A percentile compares a stretch with the other conserved stretches of the same genome.
Evolutionary conservation across 768 basidiomycete genomes (phyloP).

Genomic region (Trametes meyenii): DNA sequence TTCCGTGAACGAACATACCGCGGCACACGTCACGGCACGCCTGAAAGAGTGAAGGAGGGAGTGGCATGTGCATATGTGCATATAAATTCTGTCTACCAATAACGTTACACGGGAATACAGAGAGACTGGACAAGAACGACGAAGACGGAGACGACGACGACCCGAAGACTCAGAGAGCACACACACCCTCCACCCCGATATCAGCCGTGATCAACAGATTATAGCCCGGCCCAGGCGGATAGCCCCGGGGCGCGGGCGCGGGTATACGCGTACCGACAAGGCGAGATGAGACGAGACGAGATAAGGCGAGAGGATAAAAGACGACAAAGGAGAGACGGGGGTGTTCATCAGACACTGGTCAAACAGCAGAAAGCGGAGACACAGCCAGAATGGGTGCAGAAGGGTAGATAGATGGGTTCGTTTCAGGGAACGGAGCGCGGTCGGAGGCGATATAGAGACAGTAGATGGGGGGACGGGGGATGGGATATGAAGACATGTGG

Average conservation of each 20-base stretch:
- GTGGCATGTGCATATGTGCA: conserved; percentile 22
- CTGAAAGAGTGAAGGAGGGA: neutral
- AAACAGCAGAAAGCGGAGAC: conserved; percentile 9
- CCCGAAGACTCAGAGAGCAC: neutral
- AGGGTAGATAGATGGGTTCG: conserved; percentile 4
- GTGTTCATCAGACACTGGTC: conserved; percentile 1
- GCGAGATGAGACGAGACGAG: neutral
- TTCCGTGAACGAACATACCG: too few species aligned
- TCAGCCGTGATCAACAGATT: conserved; percentile 9
- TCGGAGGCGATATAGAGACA: conserved; percentile 1
- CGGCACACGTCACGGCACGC: too few species aligned
- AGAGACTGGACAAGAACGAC: neutral
- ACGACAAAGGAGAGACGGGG: conserved; percentile 7
- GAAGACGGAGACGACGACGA: neutral
- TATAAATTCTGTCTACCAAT: conserved; percentile 22
- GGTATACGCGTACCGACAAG: conserved; percentile 21
- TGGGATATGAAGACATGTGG: conserved; percentile 6
- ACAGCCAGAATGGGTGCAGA: neutral
- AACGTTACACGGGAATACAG: conserved; percentile 23
- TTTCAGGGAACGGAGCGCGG: conserved; percentile 3
- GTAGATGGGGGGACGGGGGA: neutral
- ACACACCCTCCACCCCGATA: conserved; percentile 4
- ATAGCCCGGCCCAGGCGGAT: conserved; percentile 12
- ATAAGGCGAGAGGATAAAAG: neutral
- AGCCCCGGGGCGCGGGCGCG: conserved; percentile 12